Evolutionary conservation across 148 eudicot genomes (phyloP).

Genomic region (Heliamphora exappendiculata): DNA sequence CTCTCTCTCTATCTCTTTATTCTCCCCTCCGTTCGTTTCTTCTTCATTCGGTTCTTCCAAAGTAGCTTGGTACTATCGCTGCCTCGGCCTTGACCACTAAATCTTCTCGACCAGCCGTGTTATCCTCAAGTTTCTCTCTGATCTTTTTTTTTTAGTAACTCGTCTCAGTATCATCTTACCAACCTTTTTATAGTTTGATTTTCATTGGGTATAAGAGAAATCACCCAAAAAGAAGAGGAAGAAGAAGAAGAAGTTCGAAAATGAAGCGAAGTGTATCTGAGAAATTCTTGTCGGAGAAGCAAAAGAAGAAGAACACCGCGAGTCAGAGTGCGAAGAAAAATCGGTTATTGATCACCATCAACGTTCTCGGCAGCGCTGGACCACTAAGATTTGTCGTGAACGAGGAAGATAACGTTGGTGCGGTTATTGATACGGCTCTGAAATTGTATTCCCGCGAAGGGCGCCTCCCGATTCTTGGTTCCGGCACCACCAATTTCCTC

Average conservation of each 20-base stretch:
- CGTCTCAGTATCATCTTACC: not conserved
- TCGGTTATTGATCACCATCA: constrained; percentile 50
- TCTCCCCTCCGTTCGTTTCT: not conserved
- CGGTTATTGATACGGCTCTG: constrained; percentile 43
- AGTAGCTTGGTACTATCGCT: constrained; percentile 62
- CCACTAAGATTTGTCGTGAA: constrained; percentile 63
- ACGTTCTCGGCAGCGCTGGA: constrained; percentile 64
- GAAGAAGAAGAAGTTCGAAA: not conserved
- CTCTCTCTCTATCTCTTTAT: constrained; percentile 3
- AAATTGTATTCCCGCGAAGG: constrained; percentile 61
- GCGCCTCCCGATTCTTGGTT: constrained; percentile 65
- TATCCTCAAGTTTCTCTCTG: not conserved
- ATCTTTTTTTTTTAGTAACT: not conserved
- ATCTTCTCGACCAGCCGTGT: no score
- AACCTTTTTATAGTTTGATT: not conserved
- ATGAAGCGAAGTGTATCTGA: constrained; percentile 3
- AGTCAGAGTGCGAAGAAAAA: constrained; percentile 28
- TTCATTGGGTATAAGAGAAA: not conserved
- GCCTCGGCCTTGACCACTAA: constrained; percentile 36
- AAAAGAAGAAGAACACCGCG: constrained; percentile 17
- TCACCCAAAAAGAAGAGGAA: not conserved
- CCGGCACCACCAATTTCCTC: constrained; percentile 34
- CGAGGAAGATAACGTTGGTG: constrained; percentile 40
- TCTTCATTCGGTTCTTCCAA: constrained; percentile 49
- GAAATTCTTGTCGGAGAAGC: constrained; percentile 34